Percentiles rank a stretch among this genome's conserved stretches.
Conservation (phyloP, 1,284 basidiomycete species). For the Moesziomyces antarcticus region DNA sequence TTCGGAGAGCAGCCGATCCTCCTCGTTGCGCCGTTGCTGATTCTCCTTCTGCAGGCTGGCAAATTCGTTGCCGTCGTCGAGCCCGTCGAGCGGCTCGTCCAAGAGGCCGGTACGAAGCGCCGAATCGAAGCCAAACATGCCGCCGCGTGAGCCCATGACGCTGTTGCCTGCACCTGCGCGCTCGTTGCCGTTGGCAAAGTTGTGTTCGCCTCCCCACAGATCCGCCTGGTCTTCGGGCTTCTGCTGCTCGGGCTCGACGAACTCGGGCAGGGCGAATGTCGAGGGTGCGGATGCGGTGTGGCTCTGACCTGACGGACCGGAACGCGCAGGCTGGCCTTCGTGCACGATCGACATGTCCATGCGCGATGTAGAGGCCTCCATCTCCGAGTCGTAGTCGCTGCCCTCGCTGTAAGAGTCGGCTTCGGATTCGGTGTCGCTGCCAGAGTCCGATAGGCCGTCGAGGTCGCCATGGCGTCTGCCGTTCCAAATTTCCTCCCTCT, state of each 20-base stretch:
- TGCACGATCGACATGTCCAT: constrained; percentile 39
- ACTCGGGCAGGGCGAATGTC: constrained; percentile 29
- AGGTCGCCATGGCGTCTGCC: constrained; percentile 18
- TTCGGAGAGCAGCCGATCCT: constrained; percentile 45
- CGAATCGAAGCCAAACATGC: constrained; percentile 50
- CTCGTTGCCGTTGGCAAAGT: constrained; percentile 48
- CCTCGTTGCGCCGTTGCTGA: constrained; percentile 35
- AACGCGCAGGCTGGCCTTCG: constrained; percentile 3
- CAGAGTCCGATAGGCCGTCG: constrained; percentile 32
- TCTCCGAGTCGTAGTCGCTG: constrained; percentile 40
- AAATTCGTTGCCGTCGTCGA: constrained; percentile 42
- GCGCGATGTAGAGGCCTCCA: constrained; percentile 29
- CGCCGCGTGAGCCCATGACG: constrained; percentile 36
- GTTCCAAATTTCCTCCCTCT: constrained; percentile 26
- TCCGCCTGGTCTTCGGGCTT: constrained; percentile 48
- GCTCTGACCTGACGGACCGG: constrained; percentile 10
- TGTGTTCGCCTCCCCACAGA: constrained; percentile 46
- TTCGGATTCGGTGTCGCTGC: constrained; percentile 39
- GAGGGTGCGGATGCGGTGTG: constrained; percentile 8
- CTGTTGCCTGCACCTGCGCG: constrained; percentile 48
- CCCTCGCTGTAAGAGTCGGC: constrained; percentile 33
- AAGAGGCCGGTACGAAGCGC: constrained; percentile 34
- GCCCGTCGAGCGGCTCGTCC: constrained; percentile 26
- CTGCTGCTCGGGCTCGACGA: constrained; percentile 41
- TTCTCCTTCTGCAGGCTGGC: constrained; percentile 30